Evolutionary conservation across 192 early-diverging fungal genomes (phyloP).

Genomic region (Coemansia sp.): DNA sequence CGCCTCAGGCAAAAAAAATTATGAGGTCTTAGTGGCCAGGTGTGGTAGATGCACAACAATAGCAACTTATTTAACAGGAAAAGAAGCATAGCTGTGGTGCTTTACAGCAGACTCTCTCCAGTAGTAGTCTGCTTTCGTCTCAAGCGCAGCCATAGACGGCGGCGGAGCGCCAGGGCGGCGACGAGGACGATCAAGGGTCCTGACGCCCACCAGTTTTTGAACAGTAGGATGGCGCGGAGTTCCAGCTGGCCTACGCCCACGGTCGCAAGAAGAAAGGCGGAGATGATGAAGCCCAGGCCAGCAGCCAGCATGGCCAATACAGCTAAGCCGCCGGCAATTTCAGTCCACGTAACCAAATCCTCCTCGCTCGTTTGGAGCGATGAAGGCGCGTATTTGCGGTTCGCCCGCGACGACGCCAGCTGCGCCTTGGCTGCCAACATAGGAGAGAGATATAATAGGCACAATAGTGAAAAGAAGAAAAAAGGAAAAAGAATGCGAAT

Average conservation of each 20-base stretch:
- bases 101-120: neutral
- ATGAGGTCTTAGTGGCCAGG: too few relatives aligned
- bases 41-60: neutral
- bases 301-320: constrained; percentile 31
- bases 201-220: constrained; percentile 33
- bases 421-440: neutral
- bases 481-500: neutral
- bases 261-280: constrained; percentile 44
- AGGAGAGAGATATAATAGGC: neutral
- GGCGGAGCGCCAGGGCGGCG: constrained; percentile 17
- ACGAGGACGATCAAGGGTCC: constrained; percentile 25
- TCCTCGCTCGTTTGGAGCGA: neutral
- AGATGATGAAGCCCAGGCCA: constrained; percentile 29
- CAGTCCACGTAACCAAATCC: constrained; percentile 28
- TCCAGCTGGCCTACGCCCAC: constrained; percentile 50
- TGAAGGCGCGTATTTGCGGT: neutral
- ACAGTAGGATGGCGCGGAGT: constrained; percentile 36
- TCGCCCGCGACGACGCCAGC: neutral
- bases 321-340: constrained; percentile 32
- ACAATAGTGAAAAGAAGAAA: neutral
- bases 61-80: neutral
- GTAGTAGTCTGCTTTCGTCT: neutral
- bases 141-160: constrained; percentile 21
- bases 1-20: too few relatives aligned
- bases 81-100: neutral